A percentile compares a stretch with the other conserved stretches of the same genome.
Conservation (phyloP, 2,329 filamentous ascomycete species). For the Epichloe uncinata region DNA sequence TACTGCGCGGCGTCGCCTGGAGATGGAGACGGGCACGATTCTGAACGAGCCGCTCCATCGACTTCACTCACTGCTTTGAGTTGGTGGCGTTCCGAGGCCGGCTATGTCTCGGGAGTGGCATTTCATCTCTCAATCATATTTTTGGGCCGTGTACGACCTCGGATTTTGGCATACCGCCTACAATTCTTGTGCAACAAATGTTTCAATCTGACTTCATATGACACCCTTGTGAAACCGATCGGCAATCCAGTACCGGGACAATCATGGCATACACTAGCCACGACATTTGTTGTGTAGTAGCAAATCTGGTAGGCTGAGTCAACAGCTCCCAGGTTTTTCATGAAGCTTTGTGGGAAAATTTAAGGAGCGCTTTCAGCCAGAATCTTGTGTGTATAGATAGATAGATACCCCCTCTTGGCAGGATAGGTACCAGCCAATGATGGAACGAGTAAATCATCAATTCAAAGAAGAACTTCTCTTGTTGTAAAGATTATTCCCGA, state of each 20-base stretch:
- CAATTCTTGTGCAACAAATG: background rate
- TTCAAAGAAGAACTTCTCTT: background rate
- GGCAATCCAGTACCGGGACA: background rate
- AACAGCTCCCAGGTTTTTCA: background rate
- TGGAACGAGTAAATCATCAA: background rate
- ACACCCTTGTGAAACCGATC: background rate
- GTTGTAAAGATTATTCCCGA: background rate
- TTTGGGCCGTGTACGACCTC: background rate
- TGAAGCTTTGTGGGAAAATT: background rate
- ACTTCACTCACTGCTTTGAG: background rate
- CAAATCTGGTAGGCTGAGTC: background rate
- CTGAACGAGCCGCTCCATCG: background rate
- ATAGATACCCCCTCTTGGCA: constrained; percentile 2
- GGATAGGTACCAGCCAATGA: background rate
- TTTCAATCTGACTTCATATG: background rate
- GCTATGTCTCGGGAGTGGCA: background rate
- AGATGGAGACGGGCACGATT: background rate
- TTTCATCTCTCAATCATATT: background rate
- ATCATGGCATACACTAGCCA: background rate
- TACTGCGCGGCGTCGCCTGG: background rate
- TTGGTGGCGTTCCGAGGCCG: background rate
- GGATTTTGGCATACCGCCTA: background rate
- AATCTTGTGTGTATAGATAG: background rate
- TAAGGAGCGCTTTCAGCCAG: background rate
- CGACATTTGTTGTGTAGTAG: background rate